These are phyloP conservation scores for Neopestalotiopsis sp. DNA, from an alignment of 2,329 filamentous ascomycete genomes.

Conservation along the genomic window DNA sequence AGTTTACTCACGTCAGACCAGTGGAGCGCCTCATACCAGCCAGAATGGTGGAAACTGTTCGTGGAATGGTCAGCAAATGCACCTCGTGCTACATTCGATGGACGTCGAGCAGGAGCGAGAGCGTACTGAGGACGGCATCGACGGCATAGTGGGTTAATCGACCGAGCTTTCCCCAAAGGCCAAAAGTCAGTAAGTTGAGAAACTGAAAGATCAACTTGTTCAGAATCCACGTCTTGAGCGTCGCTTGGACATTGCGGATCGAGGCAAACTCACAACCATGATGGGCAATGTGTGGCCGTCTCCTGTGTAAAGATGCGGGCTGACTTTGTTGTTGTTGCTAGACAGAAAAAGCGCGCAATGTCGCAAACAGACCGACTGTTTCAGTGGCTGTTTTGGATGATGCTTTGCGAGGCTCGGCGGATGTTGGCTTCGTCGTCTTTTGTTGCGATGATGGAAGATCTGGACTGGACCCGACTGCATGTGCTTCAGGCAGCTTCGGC, in stretches of 20 bases:
- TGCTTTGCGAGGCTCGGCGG: neutral
- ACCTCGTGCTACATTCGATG: neutral
- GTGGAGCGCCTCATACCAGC: slow-evolving; percentile 98
- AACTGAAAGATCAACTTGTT: slow-evolving; percentile 53
- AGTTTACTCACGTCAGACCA: slow-evolving; percentile 85
- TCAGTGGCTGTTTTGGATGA: slow-evolving; percentile 1
- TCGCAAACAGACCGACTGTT: neutral
- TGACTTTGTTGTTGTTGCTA: neutral
- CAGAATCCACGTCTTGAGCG: slow-evolving; percentile 38
- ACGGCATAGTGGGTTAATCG: slow-evolving; percentile 93
- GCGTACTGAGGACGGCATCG: slow-evolving; percentile 88
- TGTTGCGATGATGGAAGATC: neutral
- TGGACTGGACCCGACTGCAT: slow-evolving; percentile 1
- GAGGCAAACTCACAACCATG: slow-evolving; percentile 21
- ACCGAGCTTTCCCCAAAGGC: slow-evolving; percentile 81
- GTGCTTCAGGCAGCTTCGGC: neutral
- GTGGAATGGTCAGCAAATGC: slow-evolving; percentile 24
- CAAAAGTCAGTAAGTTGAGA: slow-evolving; percentile 72
- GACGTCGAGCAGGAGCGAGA: slow-evolving; percentile 7
- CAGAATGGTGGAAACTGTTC: slow-evolving; percentile 87
- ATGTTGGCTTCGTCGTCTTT: neutral
- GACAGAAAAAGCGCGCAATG: neutral
- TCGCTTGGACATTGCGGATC: neutral
- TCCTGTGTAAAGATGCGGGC: neutral
- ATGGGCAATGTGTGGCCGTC: neutral